Conservation (phyloP, 306 rosid genomes). For the Citrullus colocynthis region DNA sequence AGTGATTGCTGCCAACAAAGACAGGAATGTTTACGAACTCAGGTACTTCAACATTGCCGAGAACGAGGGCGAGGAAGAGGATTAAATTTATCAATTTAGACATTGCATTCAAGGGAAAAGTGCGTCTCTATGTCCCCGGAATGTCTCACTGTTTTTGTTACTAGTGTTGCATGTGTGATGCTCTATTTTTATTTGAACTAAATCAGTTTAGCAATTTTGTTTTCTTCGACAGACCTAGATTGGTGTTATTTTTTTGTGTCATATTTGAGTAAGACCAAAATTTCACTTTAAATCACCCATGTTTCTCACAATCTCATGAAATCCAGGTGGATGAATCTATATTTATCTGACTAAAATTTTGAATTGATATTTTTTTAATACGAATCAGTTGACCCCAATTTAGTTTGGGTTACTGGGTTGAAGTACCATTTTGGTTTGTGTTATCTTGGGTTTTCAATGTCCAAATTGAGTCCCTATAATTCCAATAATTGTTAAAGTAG, state of each 20-base stretch:
- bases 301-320: neutral
- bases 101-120: neutral
- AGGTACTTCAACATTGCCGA: constrained; percentile 60
- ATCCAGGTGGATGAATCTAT: neutral
- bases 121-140: neutral
- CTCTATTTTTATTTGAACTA: neutral
- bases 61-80: constrained; percentile 53
- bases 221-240: neutral
- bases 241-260: neutral
- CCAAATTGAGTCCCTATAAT: too few species aligned
- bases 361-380: neutral
- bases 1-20: constrained; percentile 50
- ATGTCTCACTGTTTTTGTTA: neutral
- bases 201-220: constrained; percentile 5
- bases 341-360: neutral
- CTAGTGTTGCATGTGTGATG: constrained; percentile 2
- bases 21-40: constrained; percentile 38
- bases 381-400: too few species aligned
- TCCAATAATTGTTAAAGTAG: too few species aligned
- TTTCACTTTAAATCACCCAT: neutral
- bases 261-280: neutral
- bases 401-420: too few species aligned
- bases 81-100: constrained; percentile 10
- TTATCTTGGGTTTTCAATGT: too few species aligned
- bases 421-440: too few species aligned